Base-by-base conservation (phyloP, 148 eudicot genomes). In the Rhododendron molle region DNA sequence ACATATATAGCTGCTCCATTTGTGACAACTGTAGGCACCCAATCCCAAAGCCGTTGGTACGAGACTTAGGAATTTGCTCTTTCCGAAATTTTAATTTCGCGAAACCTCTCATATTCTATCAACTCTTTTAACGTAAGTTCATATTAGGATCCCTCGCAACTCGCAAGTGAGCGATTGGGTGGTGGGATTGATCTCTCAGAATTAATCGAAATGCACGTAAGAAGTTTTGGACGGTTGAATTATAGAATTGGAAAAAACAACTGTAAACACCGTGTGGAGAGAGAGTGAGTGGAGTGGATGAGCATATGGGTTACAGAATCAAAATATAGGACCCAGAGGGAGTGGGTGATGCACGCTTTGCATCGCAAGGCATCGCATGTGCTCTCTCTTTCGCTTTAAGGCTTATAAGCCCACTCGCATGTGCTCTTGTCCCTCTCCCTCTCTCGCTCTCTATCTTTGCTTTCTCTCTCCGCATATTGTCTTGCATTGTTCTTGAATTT, bases 341-440 rank as follows among this genome's bases (percentile, higher is more conserved):
- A 72, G 21, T 74, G 80, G 81, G 76, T 50, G 15, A 26, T 12
- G 14, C 71, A 84, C 78, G 89, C 83, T 76, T 76, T 85, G 80
- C 14, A 52, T 30, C 32, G 54, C 82, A 85, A 82, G 87, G 83
- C 86, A 84, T 67, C 52, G 83, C 89, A 87, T 89, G 89, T 89
- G 88, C 54, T 23, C 34, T 83, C 81, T 32, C 67, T 84, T 78
- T 74, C 81, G 58, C 74, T 82, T 65, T 80, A 81, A 72, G 86
- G 38, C 78, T 77, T 62, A 40, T 40, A 62, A n/a, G 71, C 71
- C 67, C 28, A 84, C 74, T 54, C 65, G 7, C 91, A 89, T 87
- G 88, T 89, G 89, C 91, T 14, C 78, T 54, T 89, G 89, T 84
- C 88, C 40, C 5, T 18, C 78, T 34, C 74, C 11, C 73, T 67